Evolutionary conservation across 768 basidiomycete genomes (phyloP).

Genomic region (Mycena maculata): DNA sequence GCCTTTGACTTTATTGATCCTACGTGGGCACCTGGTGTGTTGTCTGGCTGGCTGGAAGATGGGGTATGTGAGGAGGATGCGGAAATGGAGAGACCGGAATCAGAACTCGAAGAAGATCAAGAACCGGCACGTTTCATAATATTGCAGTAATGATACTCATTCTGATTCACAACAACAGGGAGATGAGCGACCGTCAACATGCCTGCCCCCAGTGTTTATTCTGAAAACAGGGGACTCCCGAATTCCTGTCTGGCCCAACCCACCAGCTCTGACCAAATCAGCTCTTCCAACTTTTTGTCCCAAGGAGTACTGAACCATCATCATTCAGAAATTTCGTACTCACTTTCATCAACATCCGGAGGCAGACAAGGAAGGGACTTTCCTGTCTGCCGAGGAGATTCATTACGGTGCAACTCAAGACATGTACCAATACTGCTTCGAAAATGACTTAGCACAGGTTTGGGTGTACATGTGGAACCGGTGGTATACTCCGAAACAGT

Average conservation of each 20-base stretch:
- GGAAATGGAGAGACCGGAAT: not conserved
- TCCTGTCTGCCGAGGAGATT: not conserved
- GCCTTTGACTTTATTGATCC: slow-evolving; percentile 39
- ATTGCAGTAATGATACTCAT: not conserved
- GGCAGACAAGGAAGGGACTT: slow-evolving; percentile 6
- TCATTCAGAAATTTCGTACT: slow-evolving; percentile 32
- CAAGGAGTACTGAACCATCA: slow-evolving; percentile 17
- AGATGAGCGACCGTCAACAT: not conserved
- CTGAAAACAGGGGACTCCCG: slow-evolving; percentile 16
- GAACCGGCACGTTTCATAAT: too few species aligned
- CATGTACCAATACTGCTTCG: not conserved
- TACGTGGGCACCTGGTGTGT: slow-evolving; percentile 38
- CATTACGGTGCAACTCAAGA: not conserved
- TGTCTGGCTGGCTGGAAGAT: slow-evolving; percentile 19
- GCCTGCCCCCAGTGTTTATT: slow-evolving; percentile 33
- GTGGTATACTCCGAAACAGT: not conserved
- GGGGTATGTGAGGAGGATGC: not conserved
- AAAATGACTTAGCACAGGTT: not conserved
- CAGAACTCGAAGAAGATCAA: too few species aligned
- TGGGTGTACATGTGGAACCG: slow-evolving; percentile 12
- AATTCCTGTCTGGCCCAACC: slow-evolving; percentile 32
- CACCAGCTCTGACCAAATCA: slow-evolving; percentile 21
- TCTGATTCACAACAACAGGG: too few species aligned
- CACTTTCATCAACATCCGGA: slow-evolving; percentile 37
- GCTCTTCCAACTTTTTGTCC: slow-evolving; percentile 31